Percentiles rank a stretch among this genome's conserved stretches.
phyloP scores from a whole-genome alignment of 2,329 filamentous ascomycete species.

The Beauveria sp. region DNA sequence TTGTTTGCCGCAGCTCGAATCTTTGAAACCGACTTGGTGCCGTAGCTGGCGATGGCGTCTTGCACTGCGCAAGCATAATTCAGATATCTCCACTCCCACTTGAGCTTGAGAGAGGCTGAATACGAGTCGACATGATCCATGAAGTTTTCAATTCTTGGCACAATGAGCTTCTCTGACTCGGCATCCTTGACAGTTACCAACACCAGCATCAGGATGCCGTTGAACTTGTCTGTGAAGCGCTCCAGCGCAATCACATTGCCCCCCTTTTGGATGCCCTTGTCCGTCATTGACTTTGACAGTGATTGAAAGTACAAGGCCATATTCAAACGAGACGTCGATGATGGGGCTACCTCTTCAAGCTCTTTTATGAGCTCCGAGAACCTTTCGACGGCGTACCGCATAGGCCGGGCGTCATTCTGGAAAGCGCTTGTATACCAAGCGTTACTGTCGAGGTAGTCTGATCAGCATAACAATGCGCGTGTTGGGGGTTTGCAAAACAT shows the following conservation, averaged over 20 bases:
- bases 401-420: no score
- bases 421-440: no score
- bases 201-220: slow-evolving; percentile 26
- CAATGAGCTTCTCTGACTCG: slow-evolving; percentile 25
- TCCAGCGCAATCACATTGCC: slow-evolving; percentile 29
- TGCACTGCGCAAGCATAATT: background rate
- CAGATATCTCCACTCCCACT: slow-evolving; percentile 14
- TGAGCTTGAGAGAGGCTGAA: slow-evolving; percentile 18
- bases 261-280: slow-evolving; percentile 22
- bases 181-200: slow-evolving; percentile 24
- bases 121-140: slow-evolving; percentile 23
- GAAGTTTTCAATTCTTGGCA: slow-evolving; percentile 28
- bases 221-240: slow-evolving; percentile 18
- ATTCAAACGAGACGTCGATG: background rate
- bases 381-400: no score
- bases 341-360: slow-evolving; percentile 19
- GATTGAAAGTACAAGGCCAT: slow-evolving; percentile 25
- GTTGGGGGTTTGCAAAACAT: no score
- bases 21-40: background rate
- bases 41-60: background rate
- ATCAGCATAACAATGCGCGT: no score
- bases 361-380: background rate
- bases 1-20: background rate
- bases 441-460: no score
- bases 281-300: slow-evolving; percentile 23